Evolutionary conservation across 2,329 filamentous ascomycete species (phyloP), one percentile per base, ranked within the genome.

Genomic region (Gaeumannomyces sp.): DNA sequence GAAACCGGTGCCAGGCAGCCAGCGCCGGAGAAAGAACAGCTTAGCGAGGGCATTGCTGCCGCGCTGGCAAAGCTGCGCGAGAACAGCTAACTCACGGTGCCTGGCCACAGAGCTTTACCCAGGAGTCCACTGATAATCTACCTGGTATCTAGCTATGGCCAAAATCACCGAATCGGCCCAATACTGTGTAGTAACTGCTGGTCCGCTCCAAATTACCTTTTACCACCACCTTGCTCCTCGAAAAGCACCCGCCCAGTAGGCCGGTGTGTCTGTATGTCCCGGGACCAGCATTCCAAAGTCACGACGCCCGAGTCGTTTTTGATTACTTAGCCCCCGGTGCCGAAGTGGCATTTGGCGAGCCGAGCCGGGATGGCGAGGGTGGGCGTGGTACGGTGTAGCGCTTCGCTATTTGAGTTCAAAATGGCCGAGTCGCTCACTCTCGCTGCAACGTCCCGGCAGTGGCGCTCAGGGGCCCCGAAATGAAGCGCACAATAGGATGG

Each of bases 1-100:
- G 61, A 8, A 64, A 67, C 25, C 53, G 38, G 60, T 11, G 60
- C 6, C 45, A 29, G 10, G 22, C 38, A 27, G 22, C 22, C 69
- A 60, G 56, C 70, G 27, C 69, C 68, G 57, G 75, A 73, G 66
- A 75, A 77, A 50, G 78, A 83, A 6, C 74, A 80, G 38, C 70
- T 89, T 6, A 81, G 80, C 66, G 84, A 80, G 60, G 85, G 87
- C 2, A 76, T 89, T 60, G 85, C 86, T 60, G 85, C 84, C 38
- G 87, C 87, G 22, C 71, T 89, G 66, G 85, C 85, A 10, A 86
- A 77, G 68, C 73, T 89, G 29, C 78, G 85, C 64, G 77, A 86
- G 64, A 76, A 77, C 33, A 76, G 76, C 31, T 75, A 66, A 70
- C 45, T 53, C 1, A 6, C 4, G 38, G 38, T 7, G 19, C 14